Base-by-base conservation (phyloP, 1,284 basidiomycete species). In the Uromyces viciae-fabae region DNA sequence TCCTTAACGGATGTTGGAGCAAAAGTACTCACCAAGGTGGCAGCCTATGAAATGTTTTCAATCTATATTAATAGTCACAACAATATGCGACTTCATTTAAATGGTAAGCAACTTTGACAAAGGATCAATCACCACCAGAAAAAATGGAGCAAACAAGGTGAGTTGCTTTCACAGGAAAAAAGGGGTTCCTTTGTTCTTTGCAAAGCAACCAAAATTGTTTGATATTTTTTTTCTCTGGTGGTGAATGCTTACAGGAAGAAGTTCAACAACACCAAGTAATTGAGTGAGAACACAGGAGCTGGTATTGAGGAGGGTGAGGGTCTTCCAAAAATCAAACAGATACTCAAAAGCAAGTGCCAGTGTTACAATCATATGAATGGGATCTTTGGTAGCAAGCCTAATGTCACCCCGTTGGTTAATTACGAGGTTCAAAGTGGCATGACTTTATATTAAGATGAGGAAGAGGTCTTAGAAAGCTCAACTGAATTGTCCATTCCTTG, bases 201-300 rank as follows among this genome's bases (percentile, higher is more conserved):
- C n/a, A n/a, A n/a, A n/a, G n/a, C n/a, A n/a, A n/a, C n/a, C n/a
- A n/a, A n/a, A n/a, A n/a, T n/a, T n/a, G n/a, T n/a, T n/a, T n/a
- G n/a, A n/a, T n/a, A n/a, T n/a, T n/a, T n/a, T n/a, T n/a, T n/a
- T n/a, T n/a, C n/a, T n/a, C n/a, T n/a, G n/a, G n/a, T n/a, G n/a
- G n/a, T n/a, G n/a, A n/a, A 66, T 66, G 64, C 38, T 19, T 72
- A 72, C 69, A 72, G 33, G 46, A 72, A 72, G 43, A 43, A 43
- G 8, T 72, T 49, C 36, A 7, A 8, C 1, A 28, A 33, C 5
- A 25, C 43, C 19, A 46, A 54, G 22, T 17, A 72, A 0, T 72
- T 22, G 42, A 46, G 25, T 8, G 33, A 72, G 3, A 52, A 72
- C 22, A 72, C 69, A n/a, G 69, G 69, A 7, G 69, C 69, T 3